Conservation (phyloP, 2,329 filamentous ascomycete species). For the Diaporthe citriasiana region DNA sequence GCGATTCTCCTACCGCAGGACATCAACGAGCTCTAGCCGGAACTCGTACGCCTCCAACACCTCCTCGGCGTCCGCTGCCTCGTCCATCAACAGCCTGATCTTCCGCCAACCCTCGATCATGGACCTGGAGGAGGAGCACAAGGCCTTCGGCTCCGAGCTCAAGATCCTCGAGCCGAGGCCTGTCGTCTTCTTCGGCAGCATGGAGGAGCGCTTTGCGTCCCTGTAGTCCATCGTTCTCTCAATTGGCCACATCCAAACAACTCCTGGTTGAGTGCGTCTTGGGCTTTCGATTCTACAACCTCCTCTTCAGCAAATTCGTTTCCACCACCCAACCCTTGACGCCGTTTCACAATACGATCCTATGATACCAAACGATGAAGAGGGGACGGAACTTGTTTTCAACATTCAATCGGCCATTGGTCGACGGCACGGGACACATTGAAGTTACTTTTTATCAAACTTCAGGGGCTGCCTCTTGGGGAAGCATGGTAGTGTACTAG, state of each 20-base stretch:
- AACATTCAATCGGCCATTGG: conserved; percentile 35
- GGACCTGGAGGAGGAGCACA: conserved; percentile 70
- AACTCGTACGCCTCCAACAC: conserved; percentile 60
- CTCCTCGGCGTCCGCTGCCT: conserved; percentile 59
- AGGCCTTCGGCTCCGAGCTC: conserved; percentile 66
- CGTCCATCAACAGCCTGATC: conserved; percentile 71
- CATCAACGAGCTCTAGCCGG: conserved; percentile 60
- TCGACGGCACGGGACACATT: conserved; percentile 33
- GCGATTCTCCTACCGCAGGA: conserved; percentile 63
- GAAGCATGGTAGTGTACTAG: conserved; percentile 16
- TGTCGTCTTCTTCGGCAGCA: conserved; percentile 73
- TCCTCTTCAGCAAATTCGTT: conserved; percentile 34
- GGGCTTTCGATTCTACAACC: conserved; percentile 33
- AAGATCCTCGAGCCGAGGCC: conserved; percentile 73
- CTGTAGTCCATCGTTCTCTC: conserved; percentile 47
- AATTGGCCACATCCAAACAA: conserved; percentile 22
- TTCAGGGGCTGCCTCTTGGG: conserved; percentile 26
- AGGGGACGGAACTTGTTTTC: conserved; percentile 16
- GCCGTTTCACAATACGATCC: conserved; percentile 31
- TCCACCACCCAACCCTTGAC: conserved; percentile 25
- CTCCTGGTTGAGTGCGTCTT: conserved; percentile 34
- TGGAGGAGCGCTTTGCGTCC: conserved; percentile 71
- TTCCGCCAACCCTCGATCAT: conserved; percentile 69
- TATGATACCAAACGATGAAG: conserved; percentile 38
- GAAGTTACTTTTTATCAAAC: not conserved